Percentiles rank a stretch among this genome's conserved stretches.
These are phyloP conservation scores for Daldinia eschscholtzii DNA, from an alignment of 2,329 filamentous ascomycete species.

Conservation along the genomic window DNA sequence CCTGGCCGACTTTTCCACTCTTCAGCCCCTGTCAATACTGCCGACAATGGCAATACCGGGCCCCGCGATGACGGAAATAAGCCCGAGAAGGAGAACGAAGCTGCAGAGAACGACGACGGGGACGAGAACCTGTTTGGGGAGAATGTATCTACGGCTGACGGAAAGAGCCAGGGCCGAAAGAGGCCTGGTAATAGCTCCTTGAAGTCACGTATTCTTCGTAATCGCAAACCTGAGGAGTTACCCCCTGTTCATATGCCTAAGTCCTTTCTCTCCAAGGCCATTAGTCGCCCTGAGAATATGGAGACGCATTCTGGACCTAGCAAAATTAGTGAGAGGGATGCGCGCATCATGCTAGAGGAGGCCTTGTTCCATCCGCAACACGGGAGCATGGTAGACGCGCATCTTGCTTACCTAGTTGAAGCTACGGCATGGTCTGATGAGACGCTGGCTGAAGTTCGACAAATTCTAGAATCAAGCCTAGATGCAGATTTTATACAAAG, in stretches of 20 bases:
- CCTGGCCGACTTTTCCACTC: slow-evolving; percentile 46
- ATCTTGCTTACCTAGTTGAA: slow-evolving; percentile 25
- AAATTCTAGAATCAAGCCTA: slow-evolving; percentile 12
- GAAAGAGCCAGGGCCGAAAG: slow-evolving; percentile 47
- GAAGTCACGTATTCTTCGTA: slow-evolving; percentile 44
- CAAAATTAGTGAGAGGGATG: slow-evolving; percentile 21
- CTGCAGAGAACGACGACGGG: slow-evolving; percentile 23
- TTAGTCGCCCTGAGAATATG: slow-evolving; percentile 57
- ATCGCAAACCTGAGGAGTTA: slow-evolving; percentile 56
- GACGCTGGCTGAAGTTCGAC: slow-evolving; percentile 26
- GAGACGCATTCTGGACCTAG: slow-evolving; percentile 29
- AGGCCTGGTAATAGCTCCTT: slow-evolving; percentile 41
- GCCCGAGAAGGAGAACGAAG: slow-evolving; percentile 38
- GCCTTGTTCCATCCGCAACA: slow-evolving; percentile 6
- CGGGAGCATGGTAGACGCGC: not conserved
- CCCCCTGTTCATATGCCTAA: slow-evolving; percentile 68
- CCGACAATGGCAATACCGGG: slow-evolving; percentile 38
- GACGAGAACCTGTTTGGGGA: slow-evolving; percentile 47
- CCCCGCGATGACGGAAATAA: slow-evolving; percentile 47
- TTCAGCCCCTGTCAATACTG: slow-evolving; percentile 37
- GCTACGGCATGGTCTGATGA: slow-evolving; percentile 34
- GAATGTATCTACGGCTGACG: slow-evolving; percentile 31
- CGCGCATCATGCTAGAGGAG: slow-evolving; percentile 23
- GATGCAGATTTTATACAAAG: slow-evolving; percentile 18
- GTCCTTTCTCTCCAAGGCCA: slow-evolving; percentile 67